phyloP scores from a whole-genome alignment of 1,139 yeast genomes.

The Candida tunisiensis region DNA sequence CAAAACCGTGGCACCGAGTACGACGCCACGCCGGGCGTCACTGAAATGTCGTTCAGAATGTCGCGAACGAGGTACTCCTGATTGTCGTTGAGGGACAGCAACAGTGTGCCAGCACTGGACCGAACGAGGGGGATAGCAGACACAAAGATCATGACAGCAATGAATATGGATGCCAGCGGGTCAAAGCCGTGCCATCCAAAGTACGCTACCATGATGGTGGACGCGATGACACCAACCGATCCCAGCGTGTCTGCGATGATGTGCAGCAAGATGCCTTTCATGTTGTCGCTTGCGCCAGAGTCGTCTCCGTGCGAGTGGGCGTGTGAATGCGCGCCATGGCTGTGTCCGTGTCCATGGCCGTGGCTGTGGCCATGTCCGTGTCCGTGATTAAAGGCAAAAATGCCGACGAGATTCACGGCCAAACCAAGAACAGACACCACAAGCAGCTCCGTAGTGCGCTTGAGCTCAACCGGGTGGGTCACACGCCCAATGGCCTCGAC shows the following conservation, averaged over 20 bases:
- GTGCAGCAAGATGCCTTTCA: conserved; percentile 89
- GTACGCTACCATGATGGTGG: conserved; percentile 39
- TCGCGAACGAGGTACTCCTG: conserved; percentile 47
- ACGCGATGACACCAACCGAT: conserved; percentile 85
- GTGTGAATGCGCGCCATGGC: conserved; percentile 6
- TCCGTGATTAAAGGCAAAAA: conserved; percentile 77
- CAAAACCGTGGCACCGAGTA: conserved; percentile 85
- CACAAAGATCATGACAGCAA: conserved; percentile 60
- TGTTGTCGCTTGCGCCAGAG: conserved; percentile 25
- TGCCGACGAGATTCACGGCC: conserved; percentile 78
- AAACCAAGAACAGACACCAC: conserved; percentile 76
- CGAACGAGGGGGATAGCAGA: conserved; percentile 75
- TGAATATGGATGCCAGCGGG: conserved; percentile 80
- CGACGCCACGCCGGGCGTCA: conserved; percentile 66
- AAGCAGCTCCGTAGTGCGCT: conserved; percentile 71
- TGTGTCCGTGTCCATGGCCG: conserved; percentile 8
- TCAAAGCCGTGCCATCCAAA: conserved; percentile 53
- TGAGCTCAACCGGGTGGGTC: conserved; percentile 56
- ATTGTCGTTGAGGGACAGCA: conserved; percentile 39
- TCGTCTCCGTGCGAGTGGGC: conserved; percentile 6
- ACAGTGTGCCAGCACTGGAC: conserved; percentile 61
- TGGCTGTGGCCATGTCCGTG: conserved; percentile 17
- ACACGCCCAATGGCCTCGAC: conserved; percentile 79
- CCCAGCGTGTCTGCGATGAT: conserved; percentile 93
- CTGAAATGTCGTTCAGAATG: conserved; percentile 47